Evolutionary conservation across 257 asterid genomes (phyloP).

Genomic region (Scutellaria baicalensis): DNA sequence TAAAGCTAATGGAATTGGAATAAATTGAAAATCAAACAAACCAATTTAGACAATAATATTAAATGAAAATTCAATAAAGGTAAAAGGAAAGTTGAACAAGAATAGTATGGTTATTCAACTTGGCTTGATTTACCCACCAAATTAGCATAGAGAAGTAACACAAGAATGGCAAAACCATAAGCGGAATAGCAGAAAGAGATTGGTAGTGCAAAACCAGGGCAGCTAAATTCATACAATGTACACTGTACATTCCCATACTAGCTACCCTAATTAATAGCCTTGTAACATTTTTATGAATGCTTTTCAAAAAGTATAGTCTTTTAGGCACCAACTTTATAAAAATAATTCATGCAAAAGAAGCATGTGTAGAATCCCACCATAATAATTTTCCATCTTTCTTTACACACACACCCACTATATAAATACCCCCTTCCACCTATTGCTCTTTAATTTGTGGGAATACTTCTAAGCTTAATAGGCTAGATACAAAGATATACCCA

Average conservation of each 20-base stretch:
- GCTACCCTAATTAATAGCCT: neutral
- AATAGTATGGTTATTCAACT: too few species aligned
- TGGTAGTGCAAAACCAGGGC: slow-evolving; percentile 16
- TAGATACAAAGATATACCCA: neutral
- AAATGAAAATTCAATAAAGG: too few species aligned
- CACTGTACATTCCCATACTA: neutral
- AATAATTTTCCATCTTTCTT: neutral
- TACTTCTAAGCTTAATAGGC: neutral
- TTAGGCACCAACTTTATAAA: slow-evolving; percentile 19
- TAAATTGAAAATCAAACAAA: too few species aligned
- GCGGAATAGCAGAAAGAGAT: neutral
- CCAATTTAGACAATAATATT: too few species aligned
- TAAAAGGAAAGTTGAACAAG: too few species aligned
- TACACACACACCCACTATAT: neutral
- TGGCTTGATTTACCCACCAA: too few species aligned
- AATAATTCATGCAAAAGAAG: slow-evolving; percentile 18
- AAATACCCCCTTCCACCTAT: slow-evolving; percentile 6
- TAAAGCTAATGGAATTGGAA: too few species aligned
- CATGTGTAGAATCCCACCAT: slow-evolving; percentile 18
- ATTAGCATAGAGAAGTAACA: too few species aligned
- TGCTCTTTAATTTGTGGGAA: slow-evolving; percentile 3
- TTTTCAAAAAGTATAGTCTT: slow-evolving; percentile 17
- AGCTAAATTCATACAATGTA: slow-evolving; percentile 8
- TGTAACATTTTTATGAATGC: neutral
- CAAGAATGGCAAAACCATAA: slow-evolving; percentile 14